Conservation (phyloP, 2,329 filamentous ascomycete species). For the Claviceps purpurea region DNA sequence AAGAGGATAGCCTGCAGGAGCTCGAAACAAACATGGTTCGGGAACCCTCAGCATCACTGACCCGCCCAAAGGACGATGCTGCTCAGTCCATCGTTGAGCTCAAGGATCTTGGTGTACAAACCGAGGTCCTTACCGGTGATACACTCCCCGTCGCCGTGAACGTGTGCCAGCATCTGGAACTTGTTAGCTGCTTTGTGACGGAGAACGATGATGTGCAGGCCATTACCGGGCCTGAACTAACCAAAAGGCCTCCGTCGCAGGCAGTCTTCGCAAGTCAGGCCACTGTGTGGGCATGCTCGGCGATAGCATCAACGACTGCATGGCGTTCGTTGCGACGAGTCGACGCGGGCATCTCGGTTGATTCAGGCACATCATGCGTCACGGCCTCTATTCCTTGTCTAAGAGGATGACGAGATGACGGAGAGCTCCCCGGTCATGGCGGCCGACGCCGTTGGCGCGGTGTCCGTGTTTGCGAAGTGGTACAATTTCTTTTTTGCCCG, state of each 20-base stretch:
- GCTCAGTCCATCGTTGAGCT: conserved; percentile 13
- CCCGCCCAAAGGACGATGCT: conserved; percentile 17
- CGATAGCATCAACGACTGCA: conserved; percentile 18
- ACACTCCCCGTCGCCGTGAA: conserved; percentile 16
- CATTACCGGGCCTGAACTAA: conserved; percentile 14
- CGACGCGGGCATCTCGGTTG: conserved; percentile 18
- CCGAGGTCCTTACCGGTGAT: conserved; percentile 17
- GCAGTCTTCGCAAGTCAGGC: conserved; percentile 11
- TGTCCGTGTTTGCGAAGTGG: no score
- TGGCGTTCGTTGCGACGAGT: conserved; percentile 12
- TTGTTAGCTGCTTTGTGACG: conserved; percentile 7
- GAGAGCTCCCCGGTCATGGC: no score
- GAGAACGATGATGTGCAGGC: conserved; percentile 12
- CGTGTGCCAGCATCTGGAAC: conserved; percentile 13
- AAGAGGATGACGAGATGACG: no score
- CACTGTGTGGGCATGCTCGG: conserved; percentile 17
- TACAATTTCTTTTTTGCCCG: no score
- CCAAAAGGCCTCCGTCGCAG: conserved; percentile 15
- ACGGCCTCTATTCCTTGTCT: no score
- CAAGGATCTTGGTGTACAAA: conserved; percentile 12
- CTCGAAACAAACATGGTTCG: conserved; percentile 13
- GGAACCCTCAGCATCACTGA: conserved; percentile 17
- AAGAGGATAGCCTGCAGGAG: conserved; percentile 11
- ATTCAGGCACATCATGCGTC: conserved; percentile 15
- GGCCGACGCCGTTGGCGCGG: no score